Conservation (phyloP, 176 grass and related monocot genomes). For the Triticum monococcum region DNA sequence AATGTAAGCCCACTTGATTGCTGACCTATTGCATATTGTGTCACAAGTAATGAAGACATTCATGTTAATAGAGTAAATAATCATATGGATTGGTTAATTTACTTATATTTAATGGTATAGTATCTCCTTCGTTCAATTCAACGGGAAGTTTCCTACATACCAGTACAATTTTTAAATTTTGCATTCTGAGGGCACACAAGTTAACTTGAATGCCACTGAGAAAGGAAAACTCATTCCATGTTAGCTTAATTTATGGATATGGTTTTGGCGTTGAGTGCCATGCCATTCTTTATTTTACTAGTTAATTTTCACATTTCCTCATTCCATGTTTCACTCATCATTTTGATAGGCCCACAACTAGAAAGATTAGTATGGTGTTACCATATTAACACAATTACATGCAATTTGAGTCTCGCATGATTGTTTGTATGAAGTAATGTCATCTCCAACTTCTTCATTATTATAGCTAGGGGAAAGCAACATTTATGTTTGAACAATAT, state of each 20-base stretch:
- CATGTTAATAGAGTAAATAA: too few species aligned
- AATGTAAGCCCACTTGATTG: too few species aligned
- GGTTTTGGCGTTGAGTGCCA: too few species aligned
- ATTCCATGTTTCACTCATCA: slow-evolving; percentile 25
- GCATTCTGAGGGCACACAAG: neutral
- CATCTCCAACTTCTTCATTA: neutral
- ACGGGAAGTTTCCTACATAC: too few species aligned
- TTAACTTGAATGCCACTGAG: neutral
- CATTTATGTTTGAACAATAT: neutral
- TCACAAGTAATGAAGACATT: too few species aligned
- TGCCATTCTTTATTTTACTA: neutral
- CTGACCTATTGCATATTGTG: neutral
- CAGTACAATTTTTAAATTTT: neutral
- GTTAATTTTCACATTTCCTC: slow-evolving; percentile 14
- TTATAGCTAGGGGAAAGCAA: slow-evolving; percentile 1
- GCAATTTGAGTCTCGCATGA: slow-evolving; percentile 61
- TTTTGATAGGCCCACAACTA: slow-evolving; percentile 64
- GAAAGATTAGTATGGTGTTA: slow-evolving; percentile 76
- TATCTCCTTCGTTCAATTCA: neutral
- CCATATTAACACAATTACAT: slow-evolving; percentile 65
- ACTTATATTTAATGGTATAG: neutral
- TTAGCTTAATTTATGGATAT: slow-evolving; percentile 1
- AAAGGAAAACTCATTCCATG: neutral
- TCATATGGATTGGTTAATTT: too few species aligned
- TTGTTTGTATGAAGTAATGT: slow-evolving; percentile 64